Percentiles rank a stretch among this genome's conserved stretches.
phyloP scores from a whole-genome alignment of 805 yeast genomes.

The Clavispora vitiphila region DNA sequence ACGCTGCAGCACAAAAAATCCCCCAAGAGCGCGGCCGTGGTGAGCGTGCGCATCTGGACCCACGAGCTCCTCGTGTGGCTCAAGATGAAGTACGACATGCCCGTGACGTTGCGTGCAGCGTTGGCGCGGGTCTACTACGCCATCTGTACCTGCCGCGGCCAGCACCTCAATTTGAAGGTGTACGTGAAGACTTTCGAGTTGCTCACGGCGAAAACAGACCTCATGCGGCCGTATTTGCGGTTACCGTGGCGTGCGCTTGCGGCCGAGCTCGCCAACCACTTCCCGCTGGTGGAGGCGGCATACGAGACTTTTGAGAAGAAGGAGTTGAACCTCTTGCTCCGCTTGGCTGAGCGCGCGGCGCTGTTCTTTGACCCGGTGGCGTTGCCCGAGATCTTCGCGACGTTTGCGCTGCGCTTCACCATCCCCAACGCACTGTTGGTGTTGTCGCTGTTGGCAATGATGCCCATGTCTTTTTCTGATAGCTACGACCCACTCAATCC shows the following conservation, averaged over 20 bases:
- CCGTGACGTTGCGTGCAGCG: conserved; percentile 54
- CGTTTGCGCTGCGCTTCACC: conserved; percentile 48
- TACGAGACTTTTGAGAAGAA: conserved; percentile 44
- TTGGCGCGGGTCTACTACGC: conserved; percentile 69
- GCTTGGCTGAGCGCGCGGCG: conserved; percentile 50
- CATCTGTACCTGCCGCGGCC: conserved; percentile 69
- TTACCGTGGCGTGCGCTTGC: conserved; percentile 50
- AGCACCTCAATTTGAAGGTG: conserved; percentile 51
- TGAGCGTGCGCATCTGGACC: conserved; percentile 79
- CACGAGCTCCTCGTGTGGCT: conserved; percentile 76
- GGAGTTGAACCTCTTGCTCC: conserved; percentile 43
- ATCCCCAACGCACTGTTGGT: conserved; percentile 48
- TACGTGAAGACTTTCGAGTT: conserved; percentile 59
- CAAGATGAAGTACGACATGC: conserved; percentile 74
- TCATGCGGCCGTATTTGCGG: conserved; percentile 38
- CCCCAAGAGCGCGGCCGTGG: conserved; percentile 66
- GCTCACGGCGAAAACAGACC: conserved; percentile 43
- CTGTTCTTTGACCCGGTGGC: conserved; percentile 46
- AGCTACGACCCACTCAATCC: conserved; percentile 15
- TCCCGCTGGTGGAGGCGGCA: conserved; percentile 35
- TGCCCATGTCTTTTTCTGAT: conserved; percentile 43
- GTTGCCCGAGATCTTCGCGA: conserved; percentile 48
- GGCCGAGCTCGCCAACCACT: conserved; percentile 28
- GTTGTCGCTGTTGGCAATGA: conserved; percentile 47
- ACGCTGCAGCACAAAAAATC: conserved; percentile 56